Evolutionary conservation across 768 basidiomycete species (phyloP), one percentile per base, ranked within the genome.

Genomic region (Coprinellus micaceus): DNA sequence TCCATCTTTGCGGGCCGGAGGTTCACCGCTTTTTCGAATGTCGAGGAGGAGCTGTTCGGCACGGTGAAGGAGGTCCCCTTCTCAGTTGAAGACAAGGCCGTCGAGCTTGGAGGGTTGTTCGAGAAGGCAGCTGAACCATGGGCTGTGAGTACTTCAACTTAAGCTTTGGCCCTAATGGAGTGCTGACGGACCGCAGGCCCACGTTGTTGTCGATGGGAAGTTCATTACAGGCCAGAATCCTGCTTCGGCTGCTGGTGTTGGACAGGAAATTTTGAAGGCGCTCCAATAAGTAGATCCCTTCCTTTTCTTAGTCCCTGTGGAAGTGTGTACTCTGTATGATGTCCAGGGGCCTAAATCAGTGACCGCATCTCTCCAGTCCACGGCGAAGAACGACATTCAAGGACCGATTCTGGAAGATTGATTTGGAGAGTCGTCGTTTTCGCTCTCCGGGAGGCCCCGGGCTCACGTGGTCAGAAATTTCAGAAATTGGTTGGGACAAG

Each of bases 141-240:
- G 82, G 77, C 59, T 40, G 81, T 86, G 66, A 69, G 82, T 78
- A 19, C 49, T 5, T 33, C 15, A 13, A 25, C 25, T 24, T 2
- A 44, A 7, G 1, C 19, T 10, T 10, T 13, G n/a, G 43, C 13
- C 26, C 46, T 26, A 25, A 26, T 25, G 3, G 46, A 47, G 13
- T 12, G 46, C 26, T 47, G 26, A 25, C 13, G 4, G 17, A 7
- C 10, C 21, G 48, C 48, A 79, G 77, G 53, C 66, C 36, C 77
- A 83, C 58, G 81, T 86, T 21, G 77, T 82, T 9, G 76, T 79
- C 4, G 81, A 83, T 61, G 84, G 83, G 12, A 76, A 78, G 12
- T 72, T 88, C 29, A 75, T 83, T 61, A 86, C 88, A 22, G 89
- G 88, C 6, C 88, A 89, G 68, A 91, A 91, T 69, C 88, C 88